These are phyloP conservation scores for Kodamaea sagamina DNA, from an alignment of 805 yeast genomes.

Conservation along the genomic window DNA sequence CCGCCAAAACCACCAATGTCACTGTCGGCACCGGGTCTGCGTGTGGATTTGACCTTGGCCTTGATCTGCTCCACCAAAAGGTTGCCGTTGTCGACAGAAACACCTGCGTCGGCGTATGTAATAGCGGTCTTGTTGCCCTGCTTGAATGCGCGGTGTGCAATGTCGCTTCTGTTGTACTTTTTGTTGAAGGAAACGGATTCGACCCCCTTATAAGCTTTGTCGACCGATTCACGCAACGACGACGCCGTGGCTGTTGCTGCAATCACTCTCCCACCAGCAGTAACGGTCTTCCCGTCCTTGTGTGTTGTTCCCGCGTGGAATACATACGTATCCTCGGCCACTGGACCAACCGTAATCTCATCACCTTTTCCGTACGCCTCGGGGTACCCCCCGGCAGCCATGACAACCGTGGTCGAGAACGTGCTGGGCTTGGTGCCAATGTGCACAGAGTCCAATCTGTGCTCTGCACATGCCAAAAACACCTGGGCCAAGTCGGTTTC, in stretches of 20 bases:
- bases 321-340: conserved; percentile 64
- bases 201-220: conserved; percentile 83
- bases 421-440: conserved; percentile 54
- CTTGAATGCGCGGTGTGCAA: conserved; percentile 94
- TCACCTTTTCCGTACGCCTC: conserved; percentile 85
- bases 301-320: conserved; percentile 96
- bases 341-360: conserved; percentile 59
- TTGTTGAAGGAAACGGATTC: conserved; percentile 68
- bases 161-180: conserved; percentile 86
- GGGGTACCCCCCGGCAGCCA: conserved; percentile 98
- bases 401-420: conserved; percentile 87
- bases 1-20: conserved; percentile 99
- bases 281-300: conserved; percentile 60
- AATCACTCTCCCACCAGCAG: conserved; percentile 96
- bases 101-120: conserved; percentile 96
- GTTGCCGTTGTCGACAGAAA: conserved; percentile 95
- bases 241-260: conserved; percentile 87
- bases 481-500: conserved; percentile 93
- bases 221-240: conserved; percentile 77
- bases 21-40: conserved; percentile 94
- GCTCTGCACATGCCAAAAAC: conserved; percentile 91
- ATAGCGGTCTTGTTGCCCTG: conserved; percentile 47
- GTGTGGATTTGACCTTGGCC: conserved; percentile 85
- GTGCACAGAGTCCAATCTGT: conserved; percentile 81
- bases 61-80: conserved; percentile 86